Evolutionary conservation across 352 stramenopile species (phyloP), one percentile per base, ranked within the genome.

Genomic region (Phytophthora hibernalis): DNA sequence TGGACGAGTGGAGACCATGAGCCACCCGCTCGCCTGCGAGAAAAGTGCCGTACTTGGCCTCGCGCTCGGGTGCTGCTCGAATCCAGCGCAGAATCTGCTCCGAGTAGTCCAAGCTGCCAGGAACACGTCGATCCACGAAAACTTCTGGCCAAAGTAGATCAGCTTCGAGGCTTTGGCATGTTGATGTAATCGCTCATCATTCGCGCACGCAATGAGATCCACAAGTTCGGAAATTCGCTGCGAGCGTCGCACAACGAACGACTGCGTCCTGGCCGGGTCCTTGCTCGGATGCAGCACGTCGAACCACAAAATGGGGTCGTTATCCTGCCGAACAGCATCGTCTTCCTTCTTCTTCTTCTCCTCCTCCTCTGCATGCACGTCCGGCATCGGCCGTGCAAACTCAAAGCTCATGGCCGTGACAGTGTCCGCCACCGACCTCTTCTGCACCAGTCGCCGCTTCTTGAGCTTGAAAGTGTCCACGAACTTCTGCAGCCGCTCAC

Each of bases 231-330:
- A 72, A 16, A 93, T 59, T 2, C 31, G 64, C 58, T 90, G 80
- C 3, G 83, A 92, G n/a, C 74, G 61, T 20, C 79, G 77, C 51
- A 93, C 80, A 12, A 93, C 64, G 37, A 93, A 93, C 30, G 81
- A 90, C 64, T 93, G 85, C 7, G 85, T 92, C 28, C 73, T 75
- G 1, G 77, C 61, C 11, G 83, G 80, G 26, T 91, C 79, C 51
- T 92, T 91, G 38, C 73, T 85, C 24, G 85, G 72, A 65, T 93
- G 85, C 35, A 91, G 72, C 45, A 93, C 81, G 42, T 93, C 85
- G 24, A 91, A 70, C 81, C 81, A 91, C 54, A 91, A 49, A 42
- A 93, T 62, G 16, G 84, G 70, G 57, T 93, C 84, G 11, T 61
- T 75, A 15, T 76, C 61, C 15, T 43, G 61, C n/a, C 40, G 38